Evolutionary conservation across 2,329 filamentous ascomycete species (phyloP).

Genomic region (Amphichorda felina): DNA sequence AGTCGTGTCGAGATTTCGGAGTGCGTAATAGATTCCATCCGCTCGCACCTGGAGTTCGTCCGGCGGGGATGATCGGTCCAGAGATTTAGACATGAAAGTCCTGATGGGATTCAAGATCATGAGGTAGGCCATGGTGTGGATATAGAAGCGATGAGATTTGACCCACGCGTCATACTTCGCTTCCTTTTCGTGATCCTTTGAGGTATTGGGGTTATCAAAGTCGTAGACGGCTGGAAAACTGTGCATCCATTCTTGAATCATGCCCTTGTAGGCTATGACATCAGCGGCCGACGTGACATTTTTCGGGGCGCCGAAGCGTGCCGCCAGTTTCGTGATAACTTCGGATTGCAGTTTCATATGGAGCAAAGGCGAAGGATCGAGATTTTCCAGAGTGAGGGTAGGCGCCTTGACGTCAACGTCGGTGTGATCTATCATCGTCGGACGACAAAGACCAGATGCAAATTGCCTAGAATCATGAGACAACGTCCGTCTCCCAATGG

Average conservation of each 20-base stretch:
- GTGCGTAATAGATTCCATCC: conserved; percentile 26
- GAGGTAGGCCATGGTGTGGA: conserved; percentile 30
- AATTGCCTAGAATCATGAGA: conserved; percentile 15
- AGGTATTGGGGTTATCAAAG: conserved; percentile 24
- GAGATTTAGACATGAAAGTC: conserved; percentile 27
- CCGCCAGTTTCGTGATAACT: conserved; percentile 17
- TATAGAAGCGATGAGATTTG: conserved; percentile 31
- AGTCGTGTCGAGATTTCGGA: conserved; percentile 27
- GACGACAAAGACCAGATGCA: conserved; percentile 18
- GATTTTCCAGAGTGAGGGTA: conserved; percentile 17
- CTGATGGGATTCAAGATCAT: conserved; percentile 34
- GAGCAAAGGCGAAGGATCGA: conserved; percentile 16
- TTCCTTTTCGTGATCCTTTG: conserved; percentile 26
- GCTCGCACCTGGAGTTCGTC: conserved; percentile 22
- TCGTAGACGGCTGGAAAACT: conserved; percentile 27
- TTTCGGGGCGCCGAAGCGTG: conserved; percentile 16
- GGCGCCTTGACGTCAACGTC: conserved; percentile 20
- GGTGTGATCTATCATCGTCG: conserved; percentile 20
- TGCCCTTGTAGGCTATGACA: conserved; percentile 16
- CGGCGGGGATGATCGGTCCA: conserved; percentile 11
- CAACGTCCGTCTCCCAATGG: background rate
- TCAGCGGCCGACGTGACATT: conserved; percentile 15
- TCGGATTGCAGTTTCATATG: conserved; percentile 23
- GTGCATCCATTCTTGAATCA: conserved; percentile 27
- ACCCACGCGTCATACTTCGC: conserved; percentile 23